Percentiles rank a stretch among this genome's conserved stretches.
These are phyloP conservation scores for Circinella minor DNA, from an alignment of 371 early-diverging fungal species.

Conservation along the genomic window DNA sequence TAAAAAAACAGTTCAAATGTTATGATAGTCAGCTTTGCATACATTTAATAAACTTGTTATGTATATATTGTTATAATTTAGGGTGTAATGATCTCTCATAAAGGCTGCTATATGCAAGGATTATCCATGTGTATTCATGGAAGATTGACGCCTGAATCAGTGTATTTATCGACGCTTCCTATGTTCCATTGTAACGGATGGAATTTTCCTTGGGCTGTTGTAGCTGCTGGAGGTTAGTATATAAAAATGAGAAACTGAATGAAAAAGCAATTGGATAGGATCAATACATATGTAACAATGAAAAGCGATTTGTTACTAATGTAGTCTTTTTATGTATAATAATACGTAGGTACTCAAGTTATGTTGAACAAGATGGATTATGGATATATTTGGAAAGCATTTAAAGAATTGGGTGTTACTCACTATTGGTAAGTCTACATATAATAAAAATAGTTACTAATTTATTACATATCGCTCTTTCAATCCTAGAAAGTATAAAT, in stretches of 20 bases:
- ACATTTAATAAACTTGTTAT: too few relatives aligned
- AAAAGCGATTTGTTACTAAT: too few relatives aligned
- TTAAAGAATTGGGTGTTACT: conserved; percentile 57
- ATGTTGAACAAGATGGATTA: conserved; percentile 69
- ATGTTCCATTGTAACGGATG: conserved; percentile 77
- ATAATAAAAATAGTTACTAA: too few relatives aligned
- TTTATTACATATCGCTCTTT: too few relatives aligned
- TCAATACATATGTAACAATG: too few relatives aligned
- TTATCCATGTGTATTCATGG: conserved; percentile 57
- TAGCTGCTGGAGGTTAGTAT: conserved; percentile 52
- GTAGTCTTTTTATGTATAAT: too few relatives aligned
- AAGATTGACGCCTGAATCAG: conserved; percentile 47
- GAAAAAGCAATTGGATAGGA: too few relatives aligned
- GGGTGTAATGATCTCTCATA: conserved; percentile 44
- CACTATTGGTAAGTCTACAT: conserved; percentile 42
- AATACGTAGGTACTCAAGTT: conserved; percentile 45
- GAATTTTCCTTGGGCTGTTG: conserved; percentile 70
- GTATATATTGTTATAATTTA: too few relatives aligned
- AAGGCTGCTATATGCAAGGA: conserved; percentile 61
- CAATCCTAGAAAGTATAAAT: too few relatives aligned
- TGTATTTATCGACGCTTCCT: conserved; percentile 67
- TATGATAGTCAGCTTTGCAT: too few relatives aligned
- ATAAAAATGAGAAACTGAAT: neutral
- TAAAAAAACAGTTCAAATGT: too few relatives aligned
- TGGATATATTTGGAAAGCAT: conserved; percentile 59